Evolutionary conservation across 179 eudicot genomes (phyloP), one percentile per base, ranked within the genome.

Genomic region (Beta macrorhiza): DNA sequence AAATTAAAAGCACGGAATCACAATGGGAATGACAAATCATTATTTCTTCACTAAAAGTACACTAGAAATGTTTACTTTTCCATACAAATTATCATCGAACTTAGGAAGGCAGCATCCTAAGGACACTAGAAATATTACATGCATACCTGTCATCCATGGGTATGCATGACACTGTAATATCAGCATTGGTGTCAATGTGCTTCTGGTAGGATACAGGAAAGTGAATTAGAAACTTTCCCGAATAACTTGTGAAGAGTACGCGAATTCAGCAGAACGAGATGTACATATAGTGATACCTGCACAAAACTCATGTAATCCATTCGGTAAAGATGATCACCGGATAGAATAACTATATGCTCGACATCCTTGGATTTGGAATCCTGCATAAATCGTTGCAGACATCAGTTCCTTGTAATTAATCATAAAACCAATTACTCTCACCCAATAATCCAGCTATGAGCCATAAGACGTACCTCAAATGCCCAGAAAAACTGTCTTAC

Each of bases 321-420:
- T 44, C 92, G 89, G 77, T 95, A 95, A 68, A 95, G 92, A 85
- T 95, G 99, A 88, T 95, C 99, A n/a, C 99, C 99, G 0, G 97
- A 93, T 71, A 95, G 84, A 82, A 95, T 93, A 81, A 95, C 25
- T 65, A 95, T 89, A 83, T 95, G 83, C 80, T 95, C 97, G 44
- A 95, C 85, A 57, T 93, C 86, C 88, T 91, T 92, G 82, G 90
- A 88, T 85, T 88, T 95, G 42, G 93, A 89, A 83, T 93, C 97
- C 99, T 95, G 76, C 84, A 80, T 32, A 63, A 82, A 70, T 59
- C 77, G 80, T 72, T 15, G 37, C 44, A 62, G n/a, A 80, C 8
- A 57, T 37, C 44, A 74, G 19, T 53, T 74, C 74, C 20, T 81
- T 57, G 8, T 25, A 71, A 73, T 1, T 0, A 53, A 55, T n/a